Evolutionary conservation across 1,284 basidiomycete species (phyloP), one percentile per base, ranked within the genome.

Genomic region (Lentinula novae-zelandiae): DNA sequence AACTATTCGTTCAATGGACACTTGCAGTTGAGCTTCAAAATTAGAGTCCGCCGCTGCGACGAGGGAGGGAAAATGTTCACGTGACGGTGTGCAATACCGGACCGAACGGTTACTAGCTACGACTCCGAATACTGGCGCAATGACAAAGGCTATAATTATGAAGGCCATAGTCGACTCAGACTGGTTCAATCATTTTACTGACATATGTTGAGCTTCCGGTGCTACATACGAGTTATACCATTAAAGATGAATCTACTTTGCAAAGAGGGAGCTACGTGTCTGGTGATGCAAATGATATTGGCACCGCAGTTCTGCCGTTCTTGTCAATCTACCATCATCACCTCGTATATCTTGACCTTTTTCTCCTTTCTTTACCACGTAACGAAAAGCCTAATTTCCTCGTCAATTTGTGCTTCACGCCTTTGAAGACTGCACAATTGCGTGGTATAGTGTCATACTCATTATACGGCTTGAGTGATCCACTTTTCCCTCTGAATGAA

Each of bases 401-500:
- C 9, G 22, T 7, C n/a, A 46, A 46, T 20, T 50, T 48, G 22
- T 48, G 20, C 46, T 48, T 42, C 44, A 9, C 27, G 22, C 13
- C 51, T 38, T 12, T 53, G 34, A 12, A 53, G 33, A 53, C 51
- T 53, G 51, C 51, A 15, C 42, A 17, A 44, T 36, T 42, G 46
- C 53, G 38, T 20, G 36, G 5, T 33, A n/a, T 22, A 31, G 40
- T 33, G 54, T 34, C 17, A 22, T 40, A n/a, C 34, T 39, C 17
- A 17, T 46, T 8, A 17, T 12, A 38, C 38, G 17, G 38, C 36
- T 39, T 42, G 36, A 54, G 36, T 22, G 20, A 20, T 54, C n/a
- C 53, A 54, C 17, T 40, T 54, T 40, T 22, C 22, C 13, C 54
- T 56, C 54, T 56, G 39, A 56, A 88, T 88, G 86, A 80, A 78